phyloP scores from a whole-genome alignment of 179 eudicot species.

The Silene coronaria region DNA sequence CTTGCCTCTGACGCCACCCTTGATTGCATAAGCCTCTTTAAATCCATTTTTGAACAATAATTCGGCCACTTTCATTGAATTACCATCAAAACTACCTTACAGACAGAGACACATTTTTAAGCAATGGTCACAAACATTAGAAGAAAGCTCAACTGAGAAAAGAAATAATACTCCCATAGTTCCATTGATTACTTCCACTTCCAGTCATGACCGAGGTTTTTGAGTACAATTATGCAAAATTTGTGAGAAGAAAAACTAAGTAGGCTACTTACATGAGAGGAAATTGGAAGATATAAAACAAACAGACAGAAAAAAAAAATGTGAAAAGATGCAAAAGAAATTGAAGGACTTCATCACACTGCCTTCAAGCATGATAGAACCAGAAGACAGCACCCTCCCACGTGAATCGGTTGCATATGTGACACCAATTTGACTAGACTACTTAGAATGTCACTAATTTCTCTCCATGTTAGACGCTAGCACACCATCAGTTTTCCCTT shows the following conservation, averaged over 20 bases:
- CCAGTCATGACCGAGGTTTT: too few species aligned
- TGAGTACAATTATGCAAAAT: too few species aligned
- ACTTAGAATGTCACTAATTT: too few species aligned
- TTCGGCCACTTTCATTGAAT: conserved; percentile 84
- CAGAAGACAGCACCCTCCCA: neutral
- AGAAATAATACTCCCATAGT: too few species aligned
- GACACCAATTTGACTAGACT: neutral
- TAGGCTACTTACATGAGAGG: too few species aligned
- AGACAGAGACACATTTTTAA: conserved; percentile 36
- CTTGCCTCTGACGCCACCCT: conserved; percentile 82
- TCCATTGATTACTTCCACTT: too few species aligned
- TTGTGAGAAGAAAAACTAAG: too few species aligned
- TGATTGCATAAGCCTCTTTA: conserved; percentile 83
- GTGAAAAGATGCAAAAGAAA: neutral
- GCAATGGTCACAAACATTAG: neutral
- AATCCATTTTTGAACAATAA: conserved; percentile 75
- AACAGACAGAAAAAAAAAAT: too few species aligned
- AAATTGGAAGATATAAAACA: too few species aligned
- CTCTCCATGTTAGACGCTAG: too few species aligned
- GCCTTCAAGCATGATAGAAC: neutral
- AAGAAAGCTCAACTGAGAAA: too few species aligned
- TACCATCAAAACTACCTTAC: conserved; percentile 98
- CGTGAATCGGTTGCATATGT: neutral
- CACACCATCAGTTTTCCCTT: too few species aligned
- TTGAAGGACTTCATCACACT: neutral